Conservation (phyloP, 2,329 filamentous ascomycete genomes). For the Botrytis fragariae region DNA sequence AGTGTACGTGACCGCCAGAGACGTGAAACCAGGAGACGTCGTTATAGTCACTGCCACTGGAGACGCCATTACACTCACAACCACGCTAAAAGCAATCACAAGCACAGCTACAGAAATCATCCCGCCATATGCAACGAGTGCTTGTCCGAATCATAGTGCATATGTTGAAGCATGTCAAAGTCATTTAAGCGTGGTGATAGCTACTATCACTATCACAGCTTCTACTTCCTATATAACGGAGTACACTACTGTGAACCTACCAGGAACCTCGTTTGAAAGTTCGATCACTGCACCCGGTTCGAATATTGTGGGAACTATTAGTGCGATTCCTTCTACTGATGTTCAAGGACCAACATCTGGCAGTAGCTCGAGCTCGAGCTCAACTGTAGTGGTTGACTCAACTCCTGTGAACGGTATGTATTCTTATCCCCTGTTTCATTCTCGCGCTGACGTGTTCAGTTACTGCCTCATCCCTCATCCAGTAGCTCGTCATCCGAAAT, state of each 20-base stretch:
- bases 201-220: not conserved
- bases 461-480: not conserved
- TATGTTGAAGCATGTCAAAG: constrained; percentile 9
- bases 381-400: not conserved
- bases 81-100: not conserved
- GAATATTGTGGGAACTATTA: not conserved
- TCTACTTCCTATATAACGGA: constrained; percentile 9
- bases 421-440: not conserved
- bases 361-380: not conserved
- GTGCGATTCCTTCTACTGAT: not conserved
- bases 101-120: not conserved
- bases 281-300: not conserved
- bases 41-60: constrained; percentile 1
- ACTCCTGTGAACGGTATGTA: not conserved
- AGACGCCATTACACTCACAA: not conserved
- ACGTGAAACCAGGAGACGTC: not conserved
- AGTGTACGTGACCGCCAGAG: not conserved
- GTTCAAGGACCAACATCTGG: not conserved
- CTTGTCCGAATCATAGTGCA: constrained; percentile 3
- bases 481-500: not conserved
- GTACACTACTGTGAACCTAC: not conserved
- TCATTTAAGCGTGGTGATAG: not conserved
- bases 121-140: not conserved
- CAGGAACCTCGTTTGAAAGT: not conserved
- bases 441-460: not conserved